Percentiles rank a stretch among this genome's conserved stretches.
Evolutionary conservation across 1,284 basidiomycete genomes (phyloP).

Genomic region (Ustilago esculenta): DNA sequence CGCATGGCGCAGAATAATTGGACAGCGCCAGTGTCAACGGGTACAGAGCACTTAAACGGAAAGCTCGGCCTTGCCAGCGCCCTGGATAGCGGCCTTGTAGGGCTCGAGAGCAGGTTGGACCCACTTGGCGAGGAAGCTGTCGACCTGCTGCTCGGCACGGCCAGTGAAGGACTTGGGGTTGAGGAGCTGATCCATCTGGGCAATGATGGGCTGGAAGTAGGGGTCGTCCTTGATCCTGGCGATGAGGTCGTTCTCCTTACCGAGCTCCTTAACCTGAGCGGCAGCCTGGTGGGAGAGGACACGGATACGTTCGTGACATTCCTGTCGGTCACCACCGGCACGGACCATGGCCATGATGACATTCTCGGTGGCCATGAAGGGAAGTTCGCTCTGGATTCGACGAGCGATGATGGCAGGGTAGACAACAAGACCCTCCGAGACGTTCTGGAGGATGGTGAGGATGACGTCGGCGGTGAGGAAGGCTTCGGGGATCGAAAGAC

Average conservation of each 20-base stretch:
- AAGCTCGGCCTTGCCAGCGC: constrained; percentile 73
- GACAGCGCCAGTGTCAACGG: no score
- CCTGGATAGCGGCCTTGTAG: constrained; percentile 74
- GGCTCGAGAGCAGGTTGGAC: constrained; percentile 83
- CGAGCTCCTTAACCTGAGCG: constrained; percentile 92
- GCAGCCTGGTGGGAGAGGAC: constrained; percentile 97
- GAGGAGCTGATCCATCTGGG: constrained; percentile 68
- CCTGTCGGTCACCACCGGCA: constrained; percentile 90
- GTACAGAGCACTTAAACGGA: constrained; percentile 59
- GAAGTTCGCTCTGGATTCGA: constrained; percentile 91
- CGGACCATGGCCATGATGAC: constrained; percentile 99
- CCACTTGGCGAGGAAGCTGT: constrained; percentile 82
- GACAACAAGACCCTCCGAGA: constrained; percentile 95
- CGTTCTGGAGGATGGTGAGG: constrained; percentile 92
- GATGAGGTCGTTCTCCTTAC: constrained; percentile 95
- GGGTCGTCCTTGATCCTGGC: constrained; percentile 78
- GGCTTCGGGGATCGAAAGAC: constrained; percentile 94
- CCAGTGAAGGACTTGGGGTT: constrained; percentile 58
- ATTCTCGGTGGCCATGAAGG: constrained; percentile 96
- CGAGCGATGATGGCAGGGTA: constrained; percentile 95
- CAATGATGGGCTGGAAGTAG: constrained; percentile 74
- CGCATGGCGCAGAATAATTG: no score
- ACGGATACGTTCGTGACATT: constrained; percentile 93
- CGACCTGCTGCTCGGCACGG: constrained; percentile 63
- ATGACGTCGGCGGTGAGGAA: constrained; percentile 98